Percentiles rank a stretch among this genome's conserved stretches.
Conservation (phyloP, 2,329 filamentous ascomycete genomes). For the Trichoderma sp. region DNA sequence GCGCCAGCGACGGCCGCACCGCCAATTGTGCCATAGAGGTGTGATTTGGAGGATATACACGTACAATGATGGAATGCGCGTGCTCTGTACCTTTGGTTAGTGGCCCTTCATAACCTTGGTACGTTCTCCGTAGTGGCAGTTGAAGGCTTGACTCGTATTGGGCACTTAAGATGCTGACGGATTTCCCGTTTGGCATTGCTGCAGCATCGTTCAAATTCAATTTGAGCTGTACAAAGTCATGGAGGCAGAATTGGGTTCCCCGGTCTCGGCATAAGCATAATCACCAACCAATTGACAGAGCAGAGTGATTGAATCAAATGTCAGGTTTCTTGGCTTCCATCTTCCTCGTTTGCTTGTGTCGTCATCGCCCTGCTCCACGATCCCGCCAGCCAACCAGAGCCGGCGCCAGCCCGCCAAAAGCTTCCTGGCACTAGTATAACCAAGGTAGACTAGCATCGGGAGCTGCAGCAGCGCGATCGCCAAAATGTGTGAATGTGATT, state of each 20-base stretch:
- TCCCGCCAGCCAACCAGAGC: background rate
- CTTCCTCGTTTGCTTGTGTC: slow-evolving; percentile 19
- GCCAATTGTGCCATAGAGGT: background rate
- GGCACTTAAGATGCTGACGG: background rate
- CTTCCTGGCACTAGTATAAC: background rate
- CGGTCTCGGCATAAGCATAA: background rate
- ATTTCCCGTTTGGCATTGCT: background rate
- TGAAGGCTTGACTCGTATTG: background rate
- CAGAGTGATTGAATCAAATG: background rate
- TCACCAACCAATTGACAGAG: background rate
- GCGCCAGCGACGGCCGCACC: background rate
- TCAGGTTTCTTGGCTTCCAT: background rate
- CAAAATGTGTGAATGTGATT: slow-evolving; percentile 1
- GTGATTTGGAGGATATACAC: background rate
- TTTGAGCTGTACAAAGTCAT: background rate
- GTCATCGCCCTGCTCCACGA: slow-evolving; percentile 24
- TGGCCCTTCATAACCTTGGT: background rate
- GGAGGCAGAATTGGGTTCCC: background rate
- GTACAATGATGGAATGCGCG: background rate
- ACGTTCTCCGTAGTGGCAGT: no score
- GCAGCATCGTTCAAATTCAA: background rate
- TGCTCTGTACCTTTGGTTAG: background rate
- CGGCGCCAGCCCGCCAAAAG: background rate
- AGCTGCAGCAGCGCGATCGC: slow-evolving; percentile 1
- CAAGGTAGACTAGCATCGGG: background rate